These are phyloP conservation scores for Salix viminalis DNA, from an alignment of 345 rosid species.

Conservation along the genomic window DNA sequence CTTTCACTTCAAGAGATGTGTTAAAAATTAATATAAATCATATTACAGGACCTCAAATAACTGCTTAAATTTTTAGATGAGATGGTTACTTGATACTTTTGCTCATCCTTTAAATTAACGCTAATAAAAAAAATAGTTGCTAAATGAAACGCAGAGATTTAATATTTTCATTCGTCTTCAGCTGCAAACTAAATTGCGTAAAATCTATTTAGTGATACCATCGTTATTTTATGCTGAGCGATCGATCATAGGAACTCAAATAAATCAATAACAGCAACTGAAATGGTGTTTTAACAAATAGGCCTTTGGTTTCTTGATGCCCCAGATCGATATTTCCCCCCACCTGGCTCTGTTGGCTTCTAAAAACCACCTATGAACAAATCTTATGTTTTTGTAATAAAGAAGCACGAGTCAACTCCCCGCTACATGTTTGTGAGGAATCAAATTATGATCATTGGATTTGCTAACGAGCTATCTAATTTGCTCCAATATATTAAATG, in stretches of 20 bases:
- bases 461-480: neutral
- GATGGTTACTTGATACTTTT: no score
- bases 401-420: slow-evolving; percentile 2
- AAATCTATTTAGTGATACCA: neutral
- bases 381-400: slow-evolving; percentile 5
- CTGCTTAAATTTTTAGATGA: no score
- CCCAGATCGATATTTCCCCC: neutral
- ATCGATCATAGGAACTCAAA: neutral
- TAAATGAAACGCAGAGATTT: neutral
- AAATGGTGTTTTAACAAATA: neutral
- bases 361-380: neutral
- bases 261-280: neutral
- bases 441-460: neutral
- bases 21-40: no score
- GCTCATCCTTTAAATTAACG: neutral
- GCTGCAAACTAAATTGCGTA: neutral
- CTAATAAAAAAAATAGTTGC: neutral
- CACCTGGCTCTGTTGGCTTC: neutral
- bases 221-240: neutral
- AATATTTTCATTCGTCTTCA: neutral
- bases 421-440: neutral
- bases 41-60: no score
- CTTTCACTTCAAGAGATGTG: no score
- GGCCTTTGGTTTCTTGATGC: neutral
- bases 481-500: neutral